Percentiles rank a stretch among this genome's conserved stretches.
Conservation (phyloP, 352 stramenopile genomes). For the Achlya hypogyna region DNA sequence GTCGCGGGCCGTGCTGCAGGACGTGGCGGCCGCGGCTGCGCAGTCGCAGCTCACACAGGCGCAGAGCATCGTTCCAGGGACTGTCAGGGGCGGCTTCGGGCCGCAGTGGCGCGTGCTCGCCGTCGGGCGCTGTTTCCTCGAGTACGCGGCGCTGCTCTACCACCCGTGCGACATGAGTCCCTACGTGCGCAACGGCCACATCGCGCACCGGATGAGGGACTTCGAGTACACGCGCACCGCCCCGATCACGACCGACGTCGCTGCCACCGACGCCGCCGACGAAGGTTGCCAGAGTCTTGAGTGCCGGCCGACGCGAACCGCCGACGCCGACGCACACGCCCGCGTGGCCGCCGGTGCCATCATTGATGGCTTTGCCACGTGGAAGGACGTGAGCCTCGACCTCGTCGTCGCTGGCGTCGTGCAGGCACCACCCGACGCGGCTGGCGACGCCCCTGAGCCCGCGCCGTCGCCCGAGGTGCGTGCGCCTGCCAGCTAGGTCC, state of each 20-base stretch:
- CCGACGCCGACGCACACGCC: constrained; percentile 13
- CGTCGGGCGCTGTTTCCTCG: constrained; percentile 34
- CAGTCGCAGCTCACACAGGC: not conserved
- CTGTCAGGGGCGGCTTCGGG: constrained; percentile 22
- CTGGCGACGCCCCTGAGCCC: not conserved
- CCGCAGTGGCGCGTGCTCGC: constrained; percentile 31
- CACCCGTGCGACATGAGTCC: constrained; percentile 46
- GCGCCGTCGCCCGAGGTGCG: not conserved
- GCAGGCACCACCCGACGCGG: not conserved
- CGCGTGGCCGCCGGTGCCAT: not conserved
- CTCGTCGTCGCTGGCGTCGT: constrained; percentile 21
- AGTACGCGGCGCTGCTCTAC: constrained; percentile 54
- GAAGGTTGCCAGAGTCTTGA: no score
- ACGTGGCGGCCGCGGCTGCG: not conserved
- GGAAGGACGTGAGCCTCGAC: constrained; percentile 34
- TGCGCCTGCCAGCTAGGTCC: no score
- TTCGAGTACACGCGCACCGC: constrained; percentile 16
- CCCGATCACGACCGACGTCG: not conserved
- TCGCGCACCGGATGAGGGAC: constrained; percentile 22
- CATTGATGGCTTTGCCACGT: constrained; percentile 13
- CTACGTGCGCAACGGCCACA: constrained; percentile 41
- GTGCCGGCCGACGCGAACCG: no score
- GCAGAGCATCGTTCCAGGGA: not conserved
- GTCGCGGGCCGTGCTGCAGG: not conserved
- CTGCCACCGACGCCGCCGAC: constrained; percentile 4